phyloP scores from a whole-genome alignment of 2,329 filamentous ascomycete species.

The Aureobasidium zeae region DNA sequence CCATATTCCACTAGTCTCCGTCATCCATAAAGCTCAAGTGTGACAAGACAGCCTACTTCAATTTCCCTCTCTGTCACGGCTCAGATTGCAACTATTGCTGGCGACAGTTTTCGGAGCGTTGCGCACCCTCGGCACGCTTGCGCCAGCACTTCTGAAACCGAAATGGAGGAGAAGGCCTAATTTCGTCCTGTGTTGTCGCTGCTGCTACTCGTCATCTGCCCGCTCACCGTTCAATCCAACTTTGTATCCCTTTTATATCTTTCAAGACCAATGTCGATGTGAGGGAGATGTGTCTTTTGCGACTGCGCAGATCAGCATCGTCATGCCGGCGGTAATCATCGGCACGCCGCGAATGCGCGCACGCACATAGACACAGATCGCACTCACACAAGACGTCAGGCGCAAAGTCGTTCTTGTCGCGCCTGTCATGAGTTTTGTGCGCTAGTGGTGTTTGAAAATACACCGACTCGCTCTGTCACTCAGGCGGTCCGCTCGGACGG shows the following conservation, averaged over 20 bases:
- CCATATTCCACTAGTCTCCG: no score
- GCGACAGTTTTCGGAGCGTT: conserved; percentile 1
- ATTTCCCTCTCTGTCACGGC: no score
- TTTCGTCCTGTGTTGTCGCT: no score
- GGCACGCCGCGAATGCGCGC: conserved; percentile 4
- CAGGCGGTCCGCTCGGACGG: conserved; percentile 3
- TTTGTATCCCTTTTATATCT: not conserved
- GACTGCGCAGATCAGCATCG: conserved; percentile 7
- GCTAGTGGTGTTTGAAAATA: not conserved
- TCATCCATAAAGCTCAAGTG: no score
- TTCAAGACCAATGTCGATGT: not conserved
- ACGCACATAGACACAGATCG: not conserved
- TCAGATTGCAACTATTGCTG: conserved; percentile 1
- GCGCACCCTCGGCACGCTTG: conserved; percentile 11
- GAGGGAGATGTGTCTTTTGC: conserved; percentile 1
- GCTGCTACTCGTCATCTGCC: no score
- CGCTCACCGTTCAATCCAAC: not conserved
- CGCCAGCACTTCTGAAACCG: conserved; percentile 12
- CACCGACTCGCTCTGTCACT: not conserved
- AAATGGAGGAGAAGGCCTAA: not conserved
- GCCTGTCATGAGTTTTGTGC: conserved; percentile 5
- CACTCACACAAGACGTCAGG: conserved; percentile 1
- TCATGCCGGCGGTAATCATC: conserved; percentile 12
- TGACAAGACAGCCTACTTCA: no score
- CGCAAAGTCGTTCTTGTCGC: conserved; percentile 8